Base-by-base conservation (phyloP, 225 moss, liverwort and hornwort species). In the Marchantia paleacea region DNA sequence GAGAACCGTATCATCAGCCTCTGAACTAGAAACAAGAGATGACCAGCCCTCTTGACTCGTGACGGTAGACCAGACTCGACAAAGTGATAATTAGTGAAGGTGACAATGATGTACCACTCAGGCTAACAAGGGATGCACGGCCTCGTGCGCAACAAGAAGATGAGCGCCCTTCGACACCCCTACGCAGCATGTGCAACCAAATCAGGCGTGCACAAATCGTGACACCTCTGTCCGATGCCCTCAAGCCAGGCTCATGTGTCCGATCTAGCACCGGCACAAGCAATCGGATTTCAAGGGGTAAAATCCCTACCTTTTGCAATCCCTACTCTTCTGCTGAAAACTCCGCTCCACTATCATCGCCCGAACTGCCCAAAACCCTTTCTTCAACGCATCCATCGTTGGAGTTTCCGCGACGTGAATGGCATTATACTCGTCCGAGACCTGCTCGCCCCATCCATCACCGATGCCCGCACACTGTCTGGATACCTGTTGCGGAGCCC, bases 371-470 rank as follows among this genome's bases (percentile, higher is more conserved):
- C 10, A 26, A 64, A 64, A 62, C 26, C 89, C 89, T 81, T 93
- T 86, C 81, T 87, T 95, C 0, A 97, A 92, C 67, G 88, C 87
- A 52, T 97, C 97, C 97, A 97, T 92, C 48, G 92, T 83, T 1
- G 97, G 97, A n/a, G 97, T 97, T 24, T 78, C 57, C 10, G 97
- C 97, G 26, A 90, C 89, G 83, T 86, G 81, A 70, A 95, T 95
- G 55, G 93, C 90, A 65, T 97, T 97, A 76, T 88, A 92, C 55
- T 95, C 85, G 22, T 97, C 97, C 13, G 76, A n/a, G 64, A 93
- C 86, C 86, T 94, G 93, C 83, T 97, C 97, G 61, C 95, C 97
- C 97, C 97, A 97, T 16, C 97, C 97, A 25, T 97, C 95, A n/a
- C n/a, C n/a, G n/a, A n/a, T n/a, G n/a, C n/a, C n/a, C n/a, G n/a